Evolutionary conservation across 306 rosid genomes (phyloP).

Genomic region (Prosopis cineraria): DNA sequence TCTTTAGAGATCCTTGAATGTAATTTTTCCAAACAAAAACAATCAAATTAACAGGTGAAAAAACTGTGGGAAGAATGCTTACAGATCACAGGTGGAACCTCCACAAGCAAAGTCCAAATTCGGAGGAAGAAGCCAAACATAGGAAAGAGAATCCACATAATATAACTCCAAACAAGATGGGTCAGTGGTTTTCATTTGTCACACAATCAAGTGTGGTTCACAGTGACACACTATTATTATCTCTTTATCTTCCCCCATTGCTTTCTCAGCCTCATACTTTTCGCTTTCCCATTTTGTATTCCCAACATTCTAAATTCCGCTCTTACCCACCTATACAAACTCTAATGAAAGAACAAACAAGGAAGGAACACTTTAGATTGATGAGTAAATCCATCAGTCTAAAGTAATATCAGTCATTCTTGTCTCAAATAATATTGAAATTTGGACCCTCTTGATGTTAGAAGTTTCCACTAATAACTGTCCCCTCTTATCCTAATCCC

Average conservation of each 20-base stretch:
- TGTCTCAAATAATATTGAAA: neutral
- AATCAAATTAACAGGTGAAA: neutral
- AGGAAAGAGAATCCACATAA: conserved; percentile 3
- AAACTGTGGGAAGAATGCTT: neutral
- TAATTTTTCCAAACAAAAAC: neutral
- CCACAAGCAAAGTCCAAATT: conserved; percentile 15
- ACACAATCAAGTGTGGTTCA: conserved; percentile 57
- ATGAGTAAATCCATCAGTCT: neutral
- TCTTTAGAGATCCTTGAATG: no score
- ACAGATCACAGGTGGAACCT: neutral
- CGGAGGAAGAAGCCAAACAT: conserved; percentile 28
- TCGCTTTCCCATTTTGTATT: neutral
- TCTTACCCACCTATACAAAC: neutral
- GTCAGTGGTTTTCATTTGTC: conserved; percentile 45
- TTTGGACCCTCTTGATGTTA: neutral
- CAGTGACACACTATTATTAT: conserved; percentile 62
- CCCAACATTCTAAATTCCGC: neutral
- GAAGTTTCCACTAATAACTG: neutral
- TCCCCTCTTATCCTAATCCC: no score
- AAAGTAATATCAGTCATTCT: neutral
- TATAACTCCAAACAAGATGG: neutral
- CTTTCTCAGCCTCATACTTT: conserved; percentile 74
- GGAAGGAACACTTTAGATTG: neutral
- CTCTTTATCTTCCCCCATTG: conserved; percentile 67
- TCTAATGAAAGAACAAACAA: no score